These are phyloP conservation scores for Lagenaria siceraria DNA, from an alignment of 306 rosid species.

Conservation along the genomic window DNA sequence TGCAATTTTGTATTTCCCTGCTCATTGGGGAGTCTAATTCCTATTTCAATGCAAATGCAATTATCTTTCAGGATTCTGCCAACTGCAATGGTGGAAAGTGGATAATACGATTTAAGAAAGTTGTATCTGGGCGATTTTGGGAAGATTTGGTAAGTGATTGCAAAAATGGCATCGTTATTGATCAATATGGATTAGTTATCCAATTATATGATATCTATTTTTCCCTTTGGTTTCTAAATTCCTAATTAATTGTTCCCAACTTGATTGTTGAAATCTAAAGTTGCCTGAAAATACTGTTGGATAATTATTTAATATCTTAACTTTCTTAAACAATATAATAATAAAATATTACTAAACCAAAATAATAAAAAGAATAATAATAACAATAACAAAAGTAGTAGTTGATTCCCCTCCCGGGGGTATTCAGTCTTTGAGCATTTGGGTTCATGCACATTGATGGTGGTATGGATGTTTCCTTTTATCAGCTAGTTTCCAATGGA, in stretches of 20 bases:
- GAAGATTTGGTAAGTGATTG: conserved; percentile 68
- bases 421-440: not conserved
- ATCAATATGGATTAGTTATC: not conserved
- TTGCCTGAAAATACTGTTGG: not conserved
- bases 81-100: conserved; percentile 96
- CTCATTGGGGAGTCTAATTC: not conserved
- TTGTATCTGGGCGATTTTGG: conserved; percentile 85
- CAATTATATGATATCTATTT: not conserved
- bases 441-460: not conserved
- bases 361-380: too few species aligned
- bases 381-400: too few species aligned
- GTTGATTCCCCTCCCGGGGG: too few species aligned
- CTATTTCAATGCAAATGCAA: not conserved
- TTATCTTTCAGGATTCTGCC: conserved; percentile 59
- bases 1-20: not conserved
- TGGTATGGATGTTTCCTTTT: not conserved
- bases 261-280: not conserved
- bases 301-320: not conserved
- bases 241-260: not conserved
- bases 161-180: not conserved
- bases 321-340: not conserved
- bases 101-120: conserved; percentile 84
- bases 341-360: too few species aligned
- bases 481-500: not conserved
- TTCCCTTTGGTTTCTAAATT: not conserved